Percentiles rank a stretch among this genome's conserved stretches.
phyloP scores from a whole-genome alignment of 2,329 filamentous ascomycete genomes.

The Akanthomyces uredinophilus region DNA sequence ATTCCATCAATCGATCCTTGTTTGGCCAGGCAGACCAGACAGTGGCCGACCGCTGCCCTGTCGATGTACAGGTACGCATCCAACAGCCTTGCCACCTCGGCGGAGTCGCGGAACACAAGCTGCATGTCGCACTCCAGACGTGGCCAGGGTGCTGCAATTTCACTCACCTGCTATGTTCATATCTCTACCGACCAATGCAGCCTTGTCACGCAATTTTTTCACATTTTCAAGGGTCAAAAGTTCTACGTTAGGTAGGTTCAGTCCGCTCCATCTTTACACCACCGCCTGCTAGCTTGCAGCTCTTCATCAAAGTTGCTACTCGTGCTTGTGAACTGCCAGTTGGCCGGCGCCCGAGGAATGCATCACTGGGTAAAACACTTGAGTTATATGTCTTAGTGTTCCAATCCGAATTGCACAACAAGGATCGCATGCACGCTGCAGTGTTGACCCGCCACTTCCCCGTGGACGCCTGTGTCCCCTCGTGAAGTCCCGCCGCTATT shows the following conservation, averaged over 20 bases:
- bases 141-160: not conserved
- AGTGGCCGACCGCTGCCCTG: not conserved
- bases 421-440: not conserved
- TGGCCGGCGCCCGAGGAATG: too few relatives aligned
- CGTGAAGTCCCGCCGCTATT: not conserved
- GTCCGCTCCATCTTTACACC: not conserved
- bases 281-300: not conserved
- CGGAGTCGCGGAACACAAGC: not conserved
- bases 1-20: not conserved
- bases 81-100: not conserved
- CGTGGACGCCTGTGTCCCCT: not conserved
- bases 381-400: not conserved
- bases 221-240: not conserved
- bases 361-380: too few relatives aligned
- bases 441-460: not conserved
- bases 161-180: not conserved
- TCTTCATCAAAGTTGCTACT: too few relatives aligned
- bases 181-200: not conserved
- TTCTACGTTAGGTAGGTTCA: not conserved
- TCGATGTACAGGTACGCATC: not conserved
- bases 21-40: not conserved
- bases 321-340: too few relatives aligned
- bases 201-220: not conserved
- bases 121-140: not conserved
- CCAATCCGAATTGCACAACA: not conserved